Evolutionary conservation across 805 yeast genomes (phyloP).

Genomic region (Osmozyma mogii): DNA sequence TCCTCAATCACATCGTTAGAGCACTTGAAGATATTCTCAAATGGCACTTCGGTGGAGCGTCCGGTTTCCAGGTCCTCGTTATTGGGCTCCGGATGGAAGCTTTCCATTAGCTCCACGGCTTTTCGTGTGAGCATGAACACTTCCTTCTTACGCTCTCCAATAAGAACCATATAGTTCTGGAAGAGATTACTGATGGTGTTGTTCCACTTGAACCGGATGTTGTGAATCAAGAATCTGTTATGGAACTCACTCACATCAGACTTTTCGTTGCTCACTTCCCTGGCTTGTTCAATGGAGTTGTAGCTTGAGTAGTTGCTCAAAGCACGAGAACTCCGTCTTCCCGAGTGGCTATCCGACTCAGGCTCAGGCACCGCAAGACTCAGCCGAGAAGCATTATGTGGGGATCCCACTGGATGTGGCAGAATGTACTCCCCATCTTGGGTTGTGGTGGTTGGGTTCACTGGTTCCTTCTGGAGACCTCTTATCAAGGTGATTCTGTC

Average conservation of each 20-base stretch:
- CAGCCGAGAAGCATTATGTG: no score
- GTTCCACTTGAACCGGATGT: slow-evolving; percentile 74
- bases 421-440: no score
- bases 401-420: no score
- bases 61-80: slow-evolving; percentile 10
- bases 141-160: slow-evolving; percentile 35
- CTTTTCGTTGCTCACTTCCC: slow-evolving; percentile 15
- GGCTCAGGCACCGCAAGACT: no score
- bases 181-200: slow-evolving; percentile 56
- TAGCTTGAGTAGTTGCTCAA: slow-evolving; percentile 26
- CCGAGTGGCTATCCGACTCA: no score
- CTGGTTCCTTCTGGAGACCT: no score
- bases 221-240: slow-evolving; percentile 68
- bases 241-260: slow-evolving; percentile 34
- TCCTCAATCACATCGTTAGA: slow-evolving; percentile 32
- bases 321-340: slow-evolving; percentile 11
- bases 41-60: slow-evolving; percentile 4
- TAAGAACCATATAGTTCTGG: slow-evolving; percentile 44
- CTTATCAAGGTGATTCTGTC: slow-evolving; percentile 19
- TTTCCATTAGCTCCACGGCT: slow-evolving; percentile 43
- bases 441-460: no score
- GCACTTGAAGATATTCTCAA: slow-evolving; percentile 10
- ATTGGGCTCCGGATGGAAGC: slow-evolving; percentile 21
- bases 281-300: slow-evolving; percentile 17
- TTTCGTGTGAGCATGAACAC: slow-evolving; percentile 40